Conservation (phyloP, 2,329 filamentous ascomycete genomes). For the Colletotrichum chlorophyti region DNA sequence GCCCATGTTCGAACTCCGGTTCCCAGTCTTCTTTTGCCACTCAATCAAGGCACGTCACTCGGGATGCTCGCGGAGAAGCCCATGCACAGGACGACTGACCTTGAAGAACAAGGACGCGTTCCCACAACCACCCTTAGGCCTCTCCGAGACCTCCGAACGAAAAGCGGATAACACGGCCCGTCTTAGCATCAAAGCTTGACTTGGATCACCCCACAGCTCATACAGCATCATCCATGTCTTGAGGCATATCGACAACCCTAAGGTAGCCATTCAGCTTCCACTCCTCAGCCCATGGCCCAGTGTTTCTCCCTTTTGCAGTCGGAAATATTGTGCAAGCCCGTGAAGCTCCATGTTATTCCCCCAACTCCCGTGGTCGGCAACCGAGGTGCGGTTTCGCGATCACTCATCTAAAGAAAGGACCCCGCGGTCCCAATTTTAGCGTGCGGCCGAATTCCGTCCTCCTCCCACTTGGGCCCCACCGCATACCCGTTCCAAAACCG, state of each 20-base stretch:
- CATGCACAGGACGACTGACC: not conserved
- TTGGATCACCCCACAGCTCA: slow-evolving; percentile 2
- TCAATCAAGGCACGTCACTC: not conserved
- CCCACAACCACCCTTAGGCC: not conserved
- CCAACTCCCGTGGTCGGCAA: not conserved
- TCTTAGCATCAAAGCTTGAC: slow-evolving; percentile 27
- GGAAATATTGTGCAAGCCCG: no score
- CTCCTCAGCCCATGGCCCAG: not conserved
- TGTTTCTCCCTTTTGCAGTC: not conserved
- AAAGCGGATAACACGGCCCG: slow-evolving; percentile 16
- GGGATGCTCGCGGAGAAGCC: slow-evolving; percentile 1
- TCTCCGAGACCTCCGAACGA: slow-evolving; percentile 20
- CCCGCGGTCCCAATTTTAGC: not conserved
- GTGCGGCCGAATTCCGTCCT: slow-evolving; percentile 25
- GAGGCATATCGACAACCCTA: not conserved
- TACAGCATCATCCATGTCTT: not conserved
- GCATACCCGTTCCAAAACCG: not conserved
- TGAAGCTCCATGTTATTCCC: not conserved
- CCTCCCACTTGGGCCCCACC: not conserved
- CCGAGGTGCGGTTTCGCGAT: slow-evolving; percentile 16
- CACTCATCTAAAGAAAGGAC: not conserved
- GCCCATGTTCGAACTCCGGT: not conserved
- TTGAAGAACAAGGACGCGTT: not conserved
- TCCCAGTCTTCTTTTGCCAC: slow-evolving; percentile 4
- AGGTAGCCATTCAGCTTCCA: no score